A percentile compares a stretch with the other conserved stretches of the same genome.
phyloP scores from a whole-genome alignment of 1,139 yeast genomes.

The Yarrowia galli region DNA sequence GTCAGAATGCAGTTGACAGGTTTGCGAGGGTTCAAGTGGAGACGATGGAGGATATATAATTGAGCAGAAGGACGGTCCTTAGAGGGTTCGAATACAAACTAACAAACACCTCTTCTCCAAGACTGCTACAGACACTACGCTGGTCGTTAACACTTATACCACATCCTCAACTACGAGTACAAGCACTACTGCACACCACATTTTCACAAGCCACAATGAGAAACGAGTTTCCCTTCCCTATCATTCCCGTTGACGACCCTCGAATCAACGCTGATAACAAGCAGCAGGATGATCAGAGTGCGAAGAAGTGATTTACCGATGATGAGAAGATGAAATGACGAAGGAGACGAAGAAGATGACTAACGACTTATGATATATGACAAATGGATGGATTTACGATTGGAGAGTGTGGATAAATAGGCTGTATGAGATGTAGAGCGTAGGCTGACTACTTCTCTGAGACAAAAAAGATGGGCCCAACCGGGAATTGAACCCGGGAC shows the following conservation, averaged over 20 bases:
- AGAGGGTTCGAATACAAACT: no score
- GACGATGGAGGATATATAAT: background rate
- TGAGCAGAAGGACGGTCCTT: no score
- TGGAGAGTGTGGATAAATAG: background rate
- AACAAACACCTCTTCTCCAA: no score
- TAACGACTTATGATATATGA: background rate
- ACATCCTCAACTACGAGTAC: no score
- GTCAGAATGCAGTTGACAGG: conserved; percentile 12
- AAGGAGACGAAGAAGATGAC: background rate
- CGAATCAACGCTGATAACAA: conserved; percentile 1
- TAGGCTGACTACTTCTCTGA: no score
- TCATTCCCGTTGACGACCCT: conserved; percentile 18
- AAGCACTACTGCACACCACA: background rate
- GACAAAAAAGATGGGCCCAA: conserved; percentile 7
- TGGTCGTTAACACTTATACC: no score
- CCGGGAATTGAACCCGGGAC: conserved; percentile 39
- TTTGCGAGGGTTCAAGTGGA: background rate
- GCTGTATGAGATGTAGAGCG: no score
- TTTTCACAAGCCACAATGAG: no score
- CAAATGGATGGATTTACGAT: background rate
- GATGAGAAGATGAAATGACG: background rate
- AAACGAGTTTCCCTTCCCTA: conserved; percentile 28
- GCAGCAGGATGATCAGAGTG: background rate
- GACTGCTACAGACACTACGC: no score
- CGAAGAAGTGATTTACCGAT: background rate